Percentiles rank a stretch among this genome's conserved stretches.
These are phyloP conservation scores for Arthroderma sp. DNA, from an alignment of 2,329 filamentous ascomycete species.

Conservation along the genomic window DNA sequence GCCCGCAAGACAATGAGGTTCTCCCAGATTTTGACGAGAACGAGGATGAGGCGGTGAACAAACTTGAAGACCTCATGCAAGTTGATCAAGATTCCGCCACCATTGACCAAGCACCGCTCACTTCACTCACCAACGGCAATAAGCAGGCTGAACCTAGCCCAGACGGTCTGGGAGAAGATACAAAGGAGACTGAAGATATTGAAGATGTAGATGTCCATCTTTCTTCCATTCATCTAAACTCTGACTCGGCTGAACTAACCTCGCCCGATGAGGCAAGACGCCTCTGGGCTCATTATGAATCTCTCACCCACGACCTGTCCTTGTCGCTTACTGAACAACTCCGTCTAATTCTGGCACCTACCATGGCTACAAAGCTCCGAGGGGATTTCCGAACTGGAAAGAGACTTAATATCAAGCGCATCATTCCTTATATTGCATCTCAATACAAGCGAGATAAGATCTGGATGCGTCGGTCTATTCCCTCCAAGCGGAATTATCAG, in stretches of 20 bases:
- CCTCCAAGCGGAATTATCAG: slow-evolving; percentile 89
- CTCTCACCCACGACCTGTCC: slow-evolving; percentile 70
- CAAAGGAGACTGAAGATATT: slow-evolving; percentile 33
- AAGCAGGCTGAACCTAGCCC: slow-evolving; percentile 20
- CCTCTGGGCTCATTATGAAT: slow-evolving; percentile 77
- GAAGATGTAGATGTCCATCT: slow-evolving; percentile 44
- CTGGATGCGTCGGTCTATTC: slow-evolving; percentile 90
- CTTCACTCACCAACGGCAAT: slow-evolving; percentile 16
- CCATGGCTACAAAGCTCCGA: slow-evolving; percentile 87
- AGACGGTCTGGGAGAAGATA: slow-evolving; percentile 20
- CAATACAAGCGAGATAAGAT: slow-evolving; percentile 99
- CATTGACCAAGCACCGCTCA: slow-evolving; percentile 21
- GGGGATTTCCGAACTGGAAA: slow-evolving; percentile 96
- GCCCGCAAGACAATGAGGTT: slow-evolving; percentile 41
- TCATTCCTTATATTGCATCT: slow-evolving; percentile 97
- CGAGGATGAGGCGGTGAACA: slow-evolving; percentile 29
- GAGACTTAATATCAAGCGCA: slow-evolving; percentile 96
- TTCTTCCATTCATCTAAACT: slow-evolving; percentile 58
- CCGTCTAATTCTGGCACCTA: slow-evolving; percentile 86
- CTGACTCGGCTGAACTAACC: slow-evolving; percentile 30
- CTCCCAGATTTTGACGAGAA: slow-evolving; percentile 40
- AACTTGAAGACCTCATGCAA: slow-evolving; percentile 36
- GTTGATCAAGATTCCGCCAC: slow-evolving; percentile 22
- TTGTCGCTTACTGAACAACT: slow-evolving; percentile 87
- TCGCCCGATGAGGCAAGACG: slow-evolving; percentile 49